phyloP scores from a whole-genome alignment of 2,329 filamentous ascomycete species.

The Cadophora sp. region DNA sequence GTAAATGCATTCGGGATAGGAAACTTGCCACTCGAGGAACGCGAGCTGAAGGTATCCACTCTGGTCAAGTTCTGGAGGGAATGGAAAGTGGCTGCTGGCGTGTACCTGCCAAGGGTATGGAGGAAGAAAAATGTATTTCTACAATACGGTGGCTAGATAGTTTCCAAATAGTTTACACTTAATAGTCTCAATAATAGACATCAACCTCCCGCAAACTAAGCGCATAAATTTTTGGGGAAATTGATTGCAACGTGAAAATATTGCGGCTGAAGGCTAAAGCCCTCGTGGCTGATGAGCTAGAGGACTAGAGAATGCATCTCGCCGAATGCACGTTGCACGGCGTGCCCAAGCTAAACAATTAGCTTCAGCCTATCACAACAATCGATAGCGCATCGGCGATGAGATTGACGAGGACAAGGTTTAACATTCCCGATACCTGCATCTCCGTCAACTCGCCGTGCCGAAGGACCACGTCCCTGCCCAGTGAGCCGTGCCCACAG shows the following conservation, averaged over 20 bases:
- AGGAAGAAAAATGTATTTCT: background rate
- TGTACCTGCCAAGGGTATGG: background rate
- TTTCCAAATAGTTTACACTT: background rate
- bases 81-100: background rate
- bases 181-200: background rate
- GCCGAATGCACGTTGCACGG: background rate
- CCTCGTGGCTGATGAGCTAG: background rate
- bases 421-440: background rate
- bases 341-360: background rate
- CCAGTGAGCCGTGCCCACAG: background rate
- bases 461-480: background rate
- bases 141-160: background rate
- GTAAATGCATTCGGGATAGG: background rate
- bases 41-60: background rate
- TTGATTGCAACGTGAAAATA: background rate
- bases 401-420: background rate
- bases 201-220: background rate
- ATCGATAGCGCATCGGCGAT: background rate
- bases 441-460: background rate
- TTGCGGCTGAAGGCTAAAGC: background rate
- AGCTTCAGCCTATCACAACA: background rate
- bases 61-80: background rate
- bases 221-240: no score
- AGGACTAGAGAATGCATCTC: background rate
- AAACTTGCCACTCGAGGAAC: background rate